Evolutionary conservation across 805 yeast genomes (phyloP), one percentile per base, ranked within the genome.

Genomic region (Metschnikowia matae): DNA sequence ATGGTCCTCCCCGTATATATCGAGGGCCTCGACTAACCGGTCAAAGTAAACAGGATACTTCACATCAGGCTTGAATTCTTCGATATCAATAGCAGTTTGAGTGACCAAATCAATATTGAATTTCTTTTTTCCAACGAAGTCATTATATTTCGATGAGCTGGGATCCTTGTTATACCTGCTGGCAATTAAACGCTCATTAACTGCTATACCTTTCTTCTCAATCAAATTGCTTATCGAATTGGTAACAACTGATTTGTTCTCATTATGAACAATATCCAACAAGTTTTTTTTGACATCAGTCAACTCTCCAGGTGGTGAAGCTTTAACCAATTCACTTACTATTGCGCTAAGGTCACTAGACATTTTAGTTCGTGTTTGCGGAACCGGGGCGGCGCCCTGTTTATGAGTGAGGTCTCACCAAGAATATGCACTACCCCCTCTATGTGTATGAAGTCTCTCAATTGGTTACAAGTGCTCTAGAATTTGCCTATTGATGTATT

Each of bases 101-200:
- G 69, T 64, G 8, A 73, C 62, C 54, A 83, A 79, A 62, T 87
- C 87, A 43, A 85, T 80, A 49, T 81, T 80, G 63, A 85, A 84
- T 38, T 71, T 64, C 46, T 76, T 63, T 23, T 76, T 73, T 29
- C 65, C 67, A 1, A 67, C 66, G 31, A 75, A 78, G 60, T 87
- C 95, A 55, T 75, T 60, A 55, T 69, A 76, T 59, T 81, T 83
- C 14, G 82, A 63, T 4, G 72, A 62, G 17, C 45, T 44, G 4
- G 54, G 40, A 46, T 64, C 67, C 51, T 70, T 71, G 53, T 67
- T 73, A 50, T 56, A 59, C 40, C 62, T 61, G 41, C 67, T 61
- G 21, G 73, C 75, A 44, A 73, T 63, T 52, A 63, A 65, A 3
- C 53, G 49, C 1, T 58, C 61, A 1, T 73, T 62, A 37, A 71